Conservation (phyloP, 768 basidiomycete species). For the Pleurotus salmoneostramineus region DNA sequence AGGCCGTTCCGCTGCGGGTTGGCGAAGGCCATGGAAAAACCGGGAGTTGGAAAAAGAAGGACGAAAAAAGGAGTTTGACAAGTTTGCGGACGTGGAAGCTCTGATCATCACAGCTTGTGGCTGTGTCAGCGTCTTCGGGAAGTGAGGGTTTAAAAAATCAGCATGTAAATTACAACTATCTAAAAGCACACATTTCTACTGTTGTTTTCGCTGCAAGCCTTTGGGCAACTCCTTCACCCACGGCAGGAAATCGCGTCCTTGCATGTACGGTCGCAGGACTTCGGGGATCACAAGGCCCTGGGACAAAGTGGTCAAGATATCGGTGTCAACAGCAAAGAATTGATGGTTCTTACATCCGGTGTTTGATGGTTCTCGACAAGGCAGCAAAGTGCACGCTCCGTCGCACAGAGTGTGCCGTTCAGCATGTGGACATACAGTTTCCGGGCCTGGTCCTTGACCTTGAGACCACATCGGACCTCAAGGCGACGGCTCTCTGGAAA, state of each 20-base stretch:
- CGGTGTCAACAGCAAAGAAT: conserved; percentile 2
- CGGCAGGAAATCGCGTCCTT: conserved; percentile 85
- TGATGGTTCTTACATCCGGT: conserved; percentile 54
- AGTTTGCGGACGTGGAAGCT: background rate
- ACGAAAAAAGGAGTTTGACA: background rate
- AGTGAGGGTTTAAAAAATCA: background rate
- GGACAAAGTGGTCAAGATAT: conserved; percentile 2
- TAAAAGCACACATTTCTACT: background rate
- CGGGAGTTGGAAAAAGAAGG: background rate
- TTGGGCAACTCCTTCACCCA: conserved; percentile 83
- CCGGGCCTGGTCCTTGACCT: conserved; percentile 83
- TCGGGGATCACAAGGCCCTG: conserved; percentile 91
- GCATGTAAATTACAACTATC: background rate
- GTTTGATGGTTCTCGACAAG: conserved; percentile 99
- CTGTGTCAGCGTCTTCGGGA: background rate
- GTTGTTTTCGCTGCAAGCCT: conserved; percentile 67
- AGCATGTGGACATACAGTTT: conserved; percentile 99
- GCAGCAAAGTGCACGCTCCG: conserved; percentile 94
- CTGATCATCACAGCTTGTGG: background rate
- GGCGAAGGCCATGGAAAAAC: conserved; percentile 2
- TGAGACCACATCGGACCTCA: conserved; percentile 91
- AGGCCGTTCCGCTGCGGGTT: conserved; percentile 22
- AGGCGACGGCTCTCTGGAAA: conserved; percentile 82
- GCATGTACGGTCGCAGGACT: conserved; percentile 91
- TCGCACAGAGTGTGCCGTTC: conserved; percentile 96